These are phyloP conservation scores for Auriscalpium microsporum DNA, from an alignment of 768 basidiomycete genomes.

Conservation along the genomic window DNA sequence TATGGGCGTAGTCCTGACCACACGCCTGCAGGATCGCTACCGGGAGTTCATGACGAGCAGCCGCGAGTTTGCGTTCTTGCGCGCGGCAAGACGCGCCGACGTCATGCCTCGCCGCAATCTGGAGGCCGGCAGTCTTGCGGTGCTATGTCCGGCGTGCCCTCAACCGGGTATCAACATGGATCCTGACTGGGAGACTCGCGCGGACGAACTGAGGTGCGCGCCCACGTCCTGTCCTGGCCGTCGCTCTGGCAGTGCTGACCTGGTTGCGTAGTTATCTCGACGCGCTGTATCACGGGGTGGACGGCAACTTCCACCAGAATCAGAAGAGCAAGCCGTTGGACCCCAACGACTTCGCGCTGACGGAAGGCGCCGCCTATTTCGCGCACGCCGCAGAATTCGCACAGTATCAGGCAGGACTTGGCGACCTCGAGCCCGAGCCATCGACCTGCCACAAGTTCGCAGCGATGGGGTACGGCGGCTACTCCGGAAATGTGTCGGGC, in stretches of 20 bases:
- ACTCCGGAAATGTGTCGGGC: not conserved
- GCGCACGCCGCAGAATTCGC: not conserved
- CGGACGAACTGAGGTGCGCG: not conserved
- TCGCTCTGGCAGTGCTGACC: not conserved
- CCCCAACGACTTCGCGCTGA: not conserved
- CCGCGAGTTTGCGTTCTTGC: not conserved
- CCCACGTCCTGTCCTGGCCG: not conserved
- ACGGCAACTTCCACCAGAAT: not conserved
- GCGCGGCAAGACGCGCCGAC: not conserved
- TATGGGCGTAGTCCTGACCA: not conserved
- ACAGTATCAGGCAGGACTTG: not conserved
- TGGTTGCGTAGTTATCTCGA: conserved; percentile 7
- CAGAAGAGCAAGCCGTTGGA: not conserved
- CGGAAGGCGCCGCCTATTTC: not conserved
- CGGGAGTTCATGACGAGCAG: conserved; percentile 3
- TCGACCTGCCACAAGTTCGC: not conserved
- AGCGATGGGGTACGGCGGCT: not conserved
- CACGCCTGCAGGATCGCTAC: conserved; percentile 6
- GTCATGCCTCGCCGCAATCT: not conserved
- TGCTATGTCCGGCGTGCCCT: conserved; percentile 12
- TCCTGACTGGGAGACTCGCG: conserved; percentile 1
- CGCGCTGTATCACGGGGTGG: not conserved
- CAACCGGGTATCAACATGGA: conserved; percentile 15
- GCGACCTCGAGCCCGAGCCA: not conserved
- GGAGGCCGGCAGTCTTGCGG: conserved; percentile 1